Evolutionary conservation across 2,329 filamentous ascomycete species (phyloP).

Genomic region (Fusarium brachygibbosum): DNA sequence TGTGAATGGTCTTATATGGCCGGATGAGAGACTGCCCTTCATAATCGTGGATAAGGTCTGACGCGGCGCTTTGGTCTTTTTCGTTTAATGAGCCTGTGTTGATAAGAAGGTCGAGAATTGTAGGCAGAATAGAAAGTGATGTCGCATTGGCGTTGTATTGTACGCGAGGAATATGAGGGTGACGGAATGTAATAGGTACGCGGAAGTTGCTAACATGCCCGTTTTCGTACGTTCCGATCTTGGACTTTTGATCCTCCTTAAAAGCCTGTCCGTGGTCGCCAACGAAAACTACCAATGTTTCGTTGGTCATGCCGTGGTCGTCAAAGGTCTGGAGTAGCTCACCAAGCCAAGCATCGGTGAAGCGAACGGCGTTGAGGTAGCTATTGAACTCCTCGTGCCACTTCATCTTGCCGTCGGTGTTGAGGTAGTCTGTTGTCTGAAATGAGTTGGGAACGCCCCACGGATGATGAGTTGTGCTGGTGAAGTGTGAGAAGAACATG

Average conservation of each 20-base stretch:
- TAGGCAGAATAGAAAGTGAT: slow-evolving; percentile 53
- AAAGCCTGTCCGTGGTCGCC: slow-evolving; percentile 55
- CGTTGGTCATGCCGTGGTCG: slow-evolving; percentile 51
- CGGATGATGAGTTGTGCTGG: slow-evolving; percentile 55
- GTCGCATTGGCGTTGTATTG: slow-evolving; percentile 52
- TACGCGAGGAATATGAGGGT: slow-evolving; percentile 52
- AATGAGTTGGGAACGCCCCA: slow-evolving; percentile 45
- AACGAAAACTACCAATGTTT: slow-evolving; percentile 53
- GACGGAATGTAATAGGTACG: slow-evolving; percentile 53
- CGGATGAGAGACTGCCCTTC: slow-evolving; percentile 55
- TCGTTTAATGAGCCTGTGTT: slow-evolving; percentile 52
- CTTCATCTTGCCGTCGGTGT: slow-evolving; percentile 43
- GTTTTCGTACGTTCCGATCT: slow-evolving; percentile 53
- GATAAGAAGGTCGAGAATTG: slow-evolving; percentile 54
- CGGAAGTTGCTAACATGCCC: slow-evolving; percentile 53
- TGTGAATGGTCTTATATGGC: slow-evolving; percentile 40
- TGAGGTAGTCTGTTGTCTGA: slow-evolving; percentile 36
- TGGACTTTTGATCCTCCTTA: slow-evolving; percentile 50
- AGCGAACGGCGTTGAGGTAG: slow-evolving; percentile 54
- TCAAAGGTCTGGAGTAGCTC: slow-evolving; percentile 52
- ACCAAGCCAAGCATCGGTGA: slow-evolving; percentile 53
- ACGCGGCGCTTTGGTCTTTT: slow-evolving; percentile 45
- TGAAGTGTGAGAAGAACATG: slow-evolving; percentile 55
- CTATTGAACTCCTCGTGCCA: slow-evolving; percentile 52
- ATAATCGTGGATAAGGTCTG: slow-evolving; percentile 51